Conservation (phyloP, 306 rosid genomes). For the Erythrophleum fordii region DNA sequence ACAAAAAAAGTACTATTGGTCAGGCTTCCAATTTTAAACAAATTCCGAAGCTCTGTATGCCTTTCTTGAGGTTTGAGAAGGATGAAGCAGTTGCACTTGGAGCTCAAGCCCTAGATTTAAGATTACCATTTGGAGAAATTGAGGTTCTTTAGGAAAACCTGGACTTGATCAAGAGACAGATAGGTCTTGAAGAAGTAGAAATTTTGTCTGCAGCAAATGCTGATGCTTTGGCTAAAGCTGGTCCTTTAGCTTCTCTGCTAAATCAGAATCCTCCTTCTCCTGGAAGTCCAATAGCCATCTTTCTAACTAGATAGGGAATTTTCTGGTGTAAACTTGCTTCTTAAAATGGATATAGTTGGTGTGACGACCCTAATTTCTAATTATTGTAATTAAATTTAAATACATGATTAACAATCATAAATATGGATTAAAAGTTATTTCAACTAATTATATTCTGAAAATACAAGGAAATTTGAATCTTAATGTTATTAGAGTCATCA, state of each 20-base stretch:
- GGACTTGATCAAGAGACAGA: slow-evolving; percentile 60
- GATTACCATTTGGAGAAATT: slow-evolving; percentile 56
- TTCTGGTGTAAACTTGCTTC: no score
- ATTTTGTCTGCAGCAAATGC: slow-evolving; percentile 45
- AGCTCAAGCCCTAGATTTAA: slow-evolving; percentile 53
- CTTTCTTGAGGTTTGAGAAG: slow-evolving; percentile 62
- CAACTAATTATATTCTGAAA: no score
- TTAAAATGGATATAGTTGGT: no score
- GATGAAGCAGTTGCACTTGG: slow-evolving; percentile 59
- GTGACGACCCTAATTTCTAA: no score
- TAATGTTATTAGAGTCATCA: no score
- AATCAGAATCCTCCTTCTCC: slow-evolving; percentile 62
- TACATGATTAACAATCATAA: no score
- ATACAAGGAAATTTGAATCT: no score
- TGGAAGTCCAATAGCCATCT: slow-evolving; percentile 66
- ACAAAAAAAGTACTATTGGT: slow-evolving; percentile 46
- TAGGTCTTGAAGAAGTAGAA: slow-evolving; percentile 56
- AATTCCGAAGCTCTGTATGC: slow-evolving; percentile 59
- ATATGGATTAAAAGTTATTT: no score
- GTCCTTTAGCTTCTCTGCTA: slow-evolving; percentile 47
- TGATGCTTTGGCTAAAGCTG: slow-evolving; percentile 49
- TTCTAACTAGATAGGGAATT: slow-evolving; percentile 33
- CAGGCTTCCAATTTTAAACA: slow-evolving; percentile 47
- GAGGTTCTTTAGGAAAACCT: slow-evolving; percentile 54
- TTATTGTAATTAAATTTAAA: no score